A percentile compares a stretch with the other conserved stretches of the same genome.
Conservation (phyloP, 208 protist genomes). For the Trypanosoma cruzi region DNA sequence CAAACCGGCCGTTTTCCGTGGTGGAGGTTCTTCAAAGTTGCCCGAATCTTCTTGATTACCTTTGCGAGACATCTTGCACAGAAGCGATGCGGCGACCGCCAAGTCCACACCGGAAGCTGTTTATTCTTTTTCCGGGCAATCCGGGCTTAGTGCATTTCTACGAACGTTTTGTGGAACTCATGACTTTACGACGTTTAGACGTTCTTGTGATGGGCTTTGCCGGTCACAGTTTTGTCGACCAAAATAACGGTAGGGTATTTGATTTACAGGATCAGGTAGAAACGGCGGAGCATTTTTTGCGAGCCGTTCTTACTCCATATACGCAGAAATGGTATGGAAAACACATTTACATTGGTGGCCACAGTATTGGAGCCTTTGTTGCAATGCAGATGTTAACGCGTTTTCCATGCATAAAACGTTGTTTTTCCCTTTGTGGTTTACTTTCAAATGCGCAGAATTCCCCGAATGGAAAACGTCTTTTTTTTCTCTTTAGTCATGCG, state of each 20-base stretch:
- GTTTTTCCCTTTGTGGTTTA: conserved; percentile 70
- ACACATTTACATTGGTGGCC: conserved; percentile 65
- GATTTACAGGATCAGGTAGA: conserved; percentile 73
- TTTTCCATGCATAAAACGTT: conserved; percentile 48
- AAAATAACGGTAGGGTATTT: conserved; percentile 65
- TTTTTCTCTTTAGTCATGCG: conserved; percentile 32
- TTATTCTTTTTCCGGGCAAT: conserved; percentile 79
- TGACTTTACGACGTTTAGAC: conserved; percentile 40
- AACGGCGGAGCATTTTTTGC: conserved; percentile 50
- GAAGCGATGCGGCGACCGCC: conserved; percentile 10
- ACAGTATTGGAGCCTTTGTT: conserved; percentile 84
- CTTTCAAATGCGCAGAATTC: conserved; percentile 55
- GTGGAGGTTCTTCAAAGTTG: conserved; percentile 73
- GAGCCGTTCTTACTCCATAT: conserved; percentile 2
- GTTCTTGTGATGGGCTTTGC: conserved; percentile 80
- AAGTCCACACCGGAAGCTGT: conserved; percentile 31
- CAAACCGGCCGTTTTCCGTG: conserved; percentile 26
- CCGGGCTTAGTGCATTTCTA: conserved; percentile 78
- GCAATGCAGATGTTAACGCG: conserved; percentile 58
- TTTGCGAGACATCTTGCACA: conserved; percentile 1
- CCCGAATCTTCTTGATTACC: conserved; percentile 39
- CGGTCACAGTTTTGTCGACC: conserved; percentile 64
- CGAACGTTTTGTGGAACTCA: conserved; percentile 37
- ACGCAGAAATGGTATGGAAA: conserved; percentile 38
- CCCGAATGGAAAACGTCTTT: conserved; percentile 51